phyloP scores from a whole-genome alignment of 306 rosid species.

The Pyrus communis region DNA sequence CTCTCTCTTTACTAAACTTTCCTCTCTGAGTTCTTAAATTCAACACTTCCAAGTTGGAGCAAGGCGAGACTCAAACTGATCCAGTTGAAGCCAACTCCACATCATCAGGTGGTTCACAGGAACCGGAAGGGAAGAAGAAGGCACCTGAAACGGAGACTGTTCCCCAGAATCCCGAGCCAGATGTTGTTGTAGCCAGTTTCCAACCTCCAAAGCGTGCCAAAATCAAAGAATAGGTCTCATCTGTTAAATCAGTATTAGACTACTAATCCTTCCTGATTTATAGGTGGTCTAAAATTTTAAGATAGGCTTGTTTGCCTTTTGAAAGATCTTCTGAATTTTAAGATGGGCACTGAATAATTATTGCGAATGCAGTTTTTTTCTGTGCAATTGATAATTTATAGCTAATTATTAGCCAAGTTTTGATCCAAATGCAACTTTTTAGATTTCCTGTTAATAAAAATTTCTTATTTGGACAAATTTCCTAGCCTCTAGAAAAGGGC shows the following conservation, averaged over 20 bases:
- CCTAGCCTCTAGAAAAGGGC: too few relatives aligned
- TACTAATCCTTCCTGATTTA: conserved; percentile 23
- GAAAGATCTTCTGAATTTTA: conserved; percentile 17
- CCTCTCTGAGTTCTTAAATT: too few relatives aligned
- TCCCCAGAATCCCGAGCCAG: conserved; percentile 29
- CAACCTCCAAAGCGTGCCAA: conserved; percentile 57
- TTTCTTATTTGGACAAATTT: too few relatives aligned
- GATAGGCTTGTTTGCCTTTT: conserved; percentile 26
- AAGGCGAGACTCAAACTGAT: conserved; percentile 20
- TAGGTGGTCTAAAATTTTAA: conserved; percentile 6
- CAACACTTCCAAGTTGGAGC: conserved; percentile 37
- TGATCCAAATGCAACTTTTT: background rate
- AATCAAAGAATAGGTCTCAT: conserved; percentile 39
- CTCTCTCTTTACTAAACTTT: too few relatives aligned
- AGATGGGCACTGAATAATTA: background rate
- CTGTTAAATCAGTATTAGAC: conserved; percentile 42
- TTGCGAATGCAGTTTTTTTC: background rate
- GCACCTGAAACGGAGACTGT: conserved; percentile 27
- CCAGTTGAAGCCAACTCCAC: conserved; percentile 25
- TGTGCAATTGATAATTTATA: background rate
- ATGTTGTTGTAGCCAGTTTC: conserved; percentile 28
- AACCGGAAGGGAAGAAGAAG: conserved; percentile 32
- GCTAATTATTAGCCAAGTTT: background rate
- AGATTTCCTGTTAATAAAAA: background rate
- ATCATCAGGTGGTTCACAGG: conserved; percentile 20